Base-by-base conservation (phyloP, 306 rosid genomes). In the Benincasa hispida region DNA sequence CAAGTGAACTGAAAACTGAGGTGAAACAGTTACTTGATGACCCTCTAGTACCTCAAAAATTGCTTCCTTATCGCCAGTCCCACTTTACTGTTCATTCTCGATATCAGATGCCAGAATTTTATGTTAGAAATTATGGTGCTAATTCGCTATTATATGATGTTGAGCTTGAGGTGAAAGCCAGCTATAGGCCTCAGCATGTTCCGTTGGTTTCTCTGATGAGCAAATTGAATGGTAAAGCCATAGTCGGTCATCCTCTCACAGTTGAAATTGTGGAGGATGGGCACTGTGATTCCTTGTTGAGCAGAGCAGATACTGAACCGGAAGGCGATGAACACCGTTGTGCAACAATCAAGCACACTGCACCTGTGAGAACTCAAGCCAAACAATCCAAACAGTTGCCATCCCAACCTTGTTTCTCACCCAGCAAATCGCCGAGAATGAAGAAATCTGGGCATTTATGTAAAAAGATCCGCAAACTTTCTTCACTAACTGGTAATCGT, bases 191-290 rank as follows among this genome's bases (percentile, higher is more conserved):
- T 39, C 96, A 87, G 59, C 98, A 92, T 77, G 98, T 92, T 56
- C 99, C 99, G 2, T 65, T 95, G 86, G 99, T 95, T 84, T 95
- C 99, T 47, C 91, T 95, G 61, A 92, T 84, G 92, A 95, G 99
- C 79, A 92, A 95, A 83, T 74, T 90, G 89, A 89, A 88, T 70
- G 92, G 96, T 60, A 90, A 92, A 84, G 96, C 99, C 81, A 88
- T 95, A 65, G 88, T 95, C 32, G 99, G 99, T 58, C 98, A 92
- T 86, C 99, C 99, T 77, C 81, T 92, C 73, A 80, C 91, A 2
- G 88, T 92, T 79, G 97, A 95, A 84, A 85, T 78, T 45, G 81
- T 95, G 85, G 87, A 80, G 15, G 93, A 94, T 4, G 89, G 97
- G 59, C 72, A 78, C 59, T 89, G 84, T 58, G 87, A 86, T 72